Percentiles rank a stretch among this genome's conserved stretches.
Conservation (phyloP, 2,329 filamentous ascomycete species). For the Elsinoe fawcettii region DNA sequence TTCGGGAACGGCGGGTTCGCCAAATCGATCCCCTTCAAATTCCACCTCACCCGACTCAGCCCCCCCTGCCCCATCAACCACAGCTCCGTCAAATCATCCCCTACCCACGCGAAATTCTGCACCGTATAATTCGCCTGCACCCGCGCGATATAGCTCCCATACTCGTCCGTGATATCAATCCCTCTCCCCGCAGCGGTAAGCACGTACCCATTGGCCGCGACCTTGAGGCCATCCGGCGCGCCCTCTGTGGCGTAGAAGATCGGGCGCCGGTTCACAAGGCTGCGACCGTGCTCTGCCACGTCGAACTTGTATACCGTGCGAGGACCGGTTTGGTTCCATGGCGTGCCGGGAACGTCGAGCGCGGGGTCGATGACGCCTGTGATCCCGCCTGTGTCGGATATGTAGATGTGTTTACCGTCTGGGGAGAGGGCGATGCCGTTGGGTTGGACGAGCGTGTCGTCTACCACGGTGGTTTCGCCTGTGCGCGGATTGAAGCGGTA, state of each 20-base stretch:
- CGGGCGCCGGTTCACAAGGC: conserved; percentile 33
- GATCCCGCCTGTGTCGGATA: conserved; percentile 35
- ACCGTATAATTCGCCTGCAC: conserved; percentile 39
- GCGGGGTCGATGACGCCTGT: conserved; percentile 22
- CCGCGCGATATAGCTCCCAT: conserved; percentile 32
- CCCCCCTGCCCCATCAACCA: conserved; percentile 37
- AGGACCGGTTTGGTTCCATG: conserved; percentile 28
- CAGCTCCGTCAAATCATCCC: conserved; percentile 32
- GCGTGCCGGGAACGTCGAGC: conserved; percentile 23
- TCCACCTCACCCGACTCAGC: conserved; percentile 34
- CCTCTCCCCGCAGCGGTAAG: conserved; percentile 34
- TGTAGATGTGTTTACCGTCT: conserved; percentile 38
- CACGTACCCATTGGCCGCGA: conserved; percentile 35
- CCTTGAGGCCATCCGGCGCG: conserved; percentile 38
- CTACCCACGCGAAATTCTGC: conserved; percentile 40
- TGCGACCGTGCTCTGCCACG: conserved; percentile 29
- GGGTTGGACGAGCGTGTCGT: conserved; percentile 35
- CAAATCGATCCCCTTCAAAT: conserved; percentile 29
- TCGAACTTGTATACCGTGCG: conserved; percentile 37
- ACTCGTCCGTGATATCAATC: conserved; percentile 35
- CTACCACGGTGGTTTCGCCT: conserved; percentile 35
- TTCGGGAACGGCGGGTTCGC: conserved; percentile 15
- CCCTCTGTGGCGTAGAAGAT: conserved; percentile 35
- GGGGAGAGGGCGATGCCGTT: conserved; percentile 42
- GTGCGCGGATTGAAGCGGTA: conserved; percentile 40